phyloP scores from a whole-genome alignment of 345 rosid genomes.

The Moricandia moricandioides region DNA sequence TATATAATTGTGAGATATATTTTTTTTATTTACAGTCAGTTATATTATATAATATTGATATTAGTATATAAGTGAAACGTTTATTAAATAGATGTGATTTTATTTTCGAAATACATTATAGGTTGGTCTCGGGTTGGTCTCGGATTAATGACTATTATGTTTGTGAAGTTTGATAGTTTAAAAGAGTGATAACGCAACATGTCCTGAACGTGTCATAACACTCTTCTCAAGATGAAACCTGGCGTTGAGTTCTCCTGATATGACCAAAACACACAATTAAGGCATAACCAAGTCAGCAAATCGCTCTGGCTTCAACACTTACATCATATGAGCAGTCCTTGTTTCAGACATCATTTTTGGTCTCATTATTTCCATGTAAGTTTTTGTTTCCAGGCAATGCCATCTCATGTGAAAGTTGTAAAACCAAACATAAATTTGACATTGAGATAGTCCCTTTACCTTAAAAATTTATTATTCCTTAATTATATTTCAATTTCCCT shows the following conservation, averaged over 20 bases:
- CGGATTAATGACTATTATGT: too few relatives aligned
- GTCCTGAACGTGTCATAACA: constrained; percentile 49
- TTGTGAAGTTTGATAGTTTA: constrained; percentile 46
- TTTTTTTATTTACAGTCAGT: too few relatives aligned
- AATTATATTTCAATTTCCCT: background rate
- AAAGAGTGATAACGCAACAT: constrained; percentile 54
- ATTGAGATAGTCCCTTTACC: background rate
- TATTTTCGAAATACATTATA: too few relatives aligned
- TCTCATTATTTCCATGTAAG: background rate
- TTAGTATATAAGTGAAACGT: too few relatives aligned
- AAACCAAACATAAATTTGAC: background rate
- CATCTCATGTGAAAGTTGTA: background rate
- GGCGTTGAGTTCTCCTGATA: background rate
- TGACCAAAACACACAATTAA: background rate
- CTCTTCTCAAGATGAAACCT: constrained; percentile 51
- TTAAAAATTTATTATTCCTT: background rate
- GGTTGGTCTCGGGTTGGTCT: too few relatives aligned
- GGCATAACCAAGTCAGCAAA: constrained; percentile 14
- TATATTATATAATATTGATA: too few relatives aligned
- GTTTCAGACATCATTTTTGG: constrained; percentile 5
- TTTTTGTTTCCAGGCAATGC: too few relatives aligned
- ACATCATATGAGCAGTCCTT: background rate
- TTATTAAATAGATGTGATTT: too few relatives aligned
- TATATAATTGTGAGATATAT: too few relatives aligned
- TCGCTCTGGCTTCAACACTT: background rate